Evolutionary conservation across 495 filamentous ascomycete genomes (phyloP).

Genomic region (Trichocladium antarcticum): DNA sequence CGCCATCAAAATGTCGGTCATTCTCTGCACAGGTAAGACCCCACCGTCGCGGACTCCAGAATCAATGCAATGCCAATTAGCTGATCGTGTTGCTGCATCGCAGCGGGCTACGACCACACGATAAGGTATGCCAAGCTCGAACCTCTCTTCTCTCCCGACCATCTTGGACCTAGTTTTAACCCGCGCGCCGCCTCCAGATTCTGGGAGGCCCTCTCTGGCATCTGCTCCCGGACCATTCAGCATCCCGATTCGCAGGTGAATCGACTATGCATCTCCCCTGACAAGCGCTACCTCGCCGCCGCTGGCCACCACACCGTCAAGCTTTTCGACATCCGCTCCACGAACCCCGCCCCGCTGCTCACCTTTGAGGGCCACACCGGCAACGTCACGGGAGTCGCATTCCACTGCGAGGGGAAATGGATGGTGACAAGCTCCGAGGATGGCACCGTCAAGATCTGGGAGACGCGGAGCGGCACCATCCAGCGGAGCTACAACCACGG

Average conservation of each 20-base stretch:
- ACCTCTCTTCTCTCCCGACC: neutral
- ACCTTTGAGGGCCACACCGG: slow-evolving; percentile 91
- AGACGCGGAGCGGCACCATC: slow-evolving; percentile 75
- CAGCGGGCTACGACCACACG: slow-evolving; percentile 97
- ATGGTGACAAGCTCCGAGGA: slow-evolving; percentile 99
- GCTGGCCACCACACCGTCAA: slow-evolving; percentile 92
- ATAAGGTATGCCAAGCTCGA: slow-evolving; percentile 56
- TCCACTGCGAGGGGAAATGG: slow-evolving; percentile 98
- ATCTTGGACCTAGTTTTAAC: no score
- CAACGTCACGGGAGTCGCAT: slow-evolving; percentile 92
- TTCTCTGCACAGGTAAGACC: slow-evolving; percentile 69
- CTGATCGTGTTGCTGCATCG: slow-evolving; percentile 1
- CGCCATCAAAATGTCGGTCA: slow-evolving; percentile 59
- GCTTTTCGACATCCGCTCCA: slow-evolving; percentile 94
- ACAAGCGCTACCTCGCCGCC: slow-evolving; percentile 90
- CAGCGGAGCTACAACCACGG: slow-evolving; percentile 89
- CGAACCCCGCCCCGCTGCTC: slow-evolving; percentile 82
- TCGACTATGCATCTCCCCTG: slow-evolving; percentile 92
- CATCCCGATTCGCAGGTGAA: slow-evolving; percentile 98
- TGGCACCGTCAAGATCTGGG: slow-evolving; percentile 97
- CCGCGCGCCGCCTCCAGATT: slow-evolving; percentile 45
- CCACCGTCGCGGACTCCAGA: neutral
- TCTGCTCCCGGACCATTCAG: slow-evolving; percentile 95
- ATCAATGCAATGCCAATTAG: slow-evolving; percentile 7
- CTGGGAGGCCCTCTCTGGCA: slow-evolving; percentile 96